Conservation (phyloP, 306 rosid species). For the Begonia fuchsioides region DNA sequence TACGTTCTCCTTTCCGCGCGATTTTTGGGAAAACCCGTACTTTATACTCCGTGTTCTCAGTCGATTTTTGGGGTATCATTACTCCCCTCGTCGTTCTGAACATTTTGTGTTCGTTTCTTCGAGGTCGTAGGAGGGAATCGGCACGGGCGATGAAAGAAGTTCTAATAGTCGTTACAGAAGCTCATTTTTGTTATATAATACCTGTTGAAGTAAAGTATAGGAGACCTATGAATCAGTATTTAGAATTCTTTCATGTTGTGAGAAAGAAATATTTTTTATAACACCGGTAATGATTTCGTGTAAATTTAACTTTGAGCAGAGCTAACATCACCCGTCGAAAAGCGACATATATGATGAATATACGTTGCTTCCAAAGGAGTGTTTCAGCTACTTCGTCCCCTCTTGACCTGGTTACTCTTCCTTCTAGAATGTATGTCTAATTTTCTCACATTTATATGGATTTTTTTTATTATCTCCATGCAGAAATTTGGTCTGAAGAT, state of each 20-base stretch:
- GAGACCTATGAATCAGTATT: constrained; percentile 37
- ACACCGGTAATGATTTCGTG: too few species aligned
- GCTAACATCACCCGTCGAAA: too few species aligned
- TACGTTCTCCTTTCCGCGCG: too few species aligned
- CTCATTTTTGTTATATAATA: constrained; percentile 68
- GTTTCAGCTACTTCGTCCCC: constrained; percentile 31
- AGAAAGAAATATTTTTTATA: constrained; percentile 18
- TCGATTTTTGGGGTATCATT: too few species aligned
- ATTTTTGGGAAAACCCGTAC: too few species aligned
- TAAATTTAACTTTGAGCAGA: too few species aligned
- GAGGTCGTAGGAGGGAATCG: too few species aligned
- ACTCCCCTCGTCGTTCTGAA: too few species aligned
- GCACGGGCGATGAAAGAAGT: too few species aligned
- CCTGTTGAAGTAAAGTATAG: constrained; percentile 50
- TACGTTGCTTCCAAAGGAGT: constrained; percentile 37
- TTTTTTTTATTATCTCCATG: background rate
- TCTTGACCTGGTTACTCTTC: constrained; percentile 42
- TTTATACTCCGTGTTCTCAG: too few species aligned
- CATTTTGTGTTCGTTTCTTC: too few species aligned
- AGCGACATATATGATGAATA: constrained; percentile 18
- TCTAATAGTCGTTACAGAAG: too few species aligned
- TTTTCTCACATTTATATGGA: constrained; percentile 1
- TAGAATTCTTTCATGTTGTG: constrained; percentile 57
- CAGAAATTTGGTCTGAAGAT: background rate
- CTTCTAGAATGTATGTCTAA: constrained; percentile 36